Conservation (phyloP, 164 flowering plant genomes). For the Akebia trifoliata region DNA sequence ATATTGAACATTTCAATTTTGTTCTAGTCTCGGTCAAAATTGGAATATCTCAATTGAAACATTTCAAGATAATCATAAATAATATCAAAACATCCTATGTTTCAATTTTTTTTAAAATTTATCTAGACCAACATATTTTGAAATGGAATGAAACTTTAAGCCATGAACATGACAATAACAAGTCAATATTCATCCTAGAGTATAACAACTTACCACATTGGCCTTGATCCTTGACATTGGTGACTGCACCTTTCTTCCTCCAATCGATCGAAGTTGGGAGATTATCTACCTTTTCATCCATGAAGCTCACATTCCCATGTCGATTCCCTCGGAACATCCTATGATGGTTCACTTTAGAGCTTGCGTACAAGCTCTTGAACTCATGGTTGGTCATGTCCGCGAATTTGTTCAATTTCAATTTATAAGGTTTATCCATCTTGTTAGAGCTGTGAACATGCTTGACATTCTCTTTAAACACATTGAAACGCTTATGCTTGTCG, state of each 20-base stretch:
- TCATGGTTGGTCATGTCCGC: constrained; percentile 70
- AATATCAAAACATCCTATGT: too few relatives aligned
- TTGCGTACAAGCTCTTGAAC: constrained; percentile 42
- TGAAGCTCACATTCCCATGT: constrained; percentile 38
- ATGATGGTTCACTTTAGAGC: constrained; percentile 51
- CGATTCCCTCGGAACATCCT: constrained; percentile 44
- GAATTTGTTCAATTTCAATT: constrained; percentile 55
- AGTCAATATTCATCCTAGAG: not conserved
- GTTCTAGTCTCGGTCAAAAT: too few relatives aligned
- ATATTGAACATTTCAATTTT: too few relatives aligned
- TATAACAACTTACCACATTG: constrained; percentile 50
- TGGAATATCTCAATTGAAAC: too few relatives aligned
- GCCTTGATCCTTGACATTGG: constrained; percentile 66
- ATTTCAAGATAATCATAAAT: too few relatives aligned
- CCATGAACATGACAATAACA: not conserved
- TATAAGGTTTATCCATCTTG: constrained; percentile 51
- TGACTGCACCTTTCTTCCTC: constrained; percentile 72
- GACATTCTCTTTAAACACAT: constrained; percentile 58
- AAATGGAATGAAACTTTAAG: too few relatives aligned
- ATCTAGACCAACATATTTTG: too few relatives aligned
- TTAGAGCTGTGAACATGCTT: constrained; percentile 40
- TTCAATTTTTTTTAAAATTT: too few relatives aligned
- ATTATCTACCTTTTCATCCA: constrained; percentile 35
- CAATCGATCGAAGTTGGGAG: constrained; percentile 62
- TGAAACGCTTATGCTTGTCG: constrained; percentile 60